These are phyloP conservation scores for Eucalyptus cladocalyx DNA, from an alignment of 345 rosid genomes.

Conservation along the genomic window DNA sequence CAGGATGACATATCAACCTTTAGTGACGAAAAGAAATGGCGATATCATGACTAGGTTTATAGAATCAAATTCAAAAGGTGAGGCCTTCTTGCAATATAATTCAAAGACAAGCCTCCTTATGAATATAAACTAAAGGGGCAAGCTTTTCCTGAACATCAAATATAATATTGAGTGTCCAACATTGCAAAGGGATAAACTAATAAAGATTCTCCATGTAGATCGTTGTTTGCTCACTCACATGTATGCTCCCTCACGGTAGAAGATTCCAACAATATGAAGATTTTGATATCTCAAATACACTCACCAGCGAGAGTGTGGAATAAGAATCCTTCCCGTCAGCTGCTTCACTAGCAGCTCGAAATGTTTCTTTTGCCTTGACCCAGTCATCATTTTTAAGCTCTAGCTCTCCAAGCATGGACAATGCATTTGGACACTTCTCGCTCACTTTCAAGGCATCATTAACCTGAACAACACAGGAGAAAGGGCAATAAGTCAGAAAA, in stretches of 20 bases:
- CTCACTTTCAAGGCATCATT: constrained; percentile 88
- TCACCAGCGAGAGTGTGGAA: constrained; percentile 83
- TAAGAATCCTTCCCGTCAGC: constrained; percentile 96
- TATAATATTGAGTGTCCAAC: not conserved
- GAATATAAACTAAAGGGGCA: not conserved
- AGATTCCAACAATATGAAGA: not conserved
- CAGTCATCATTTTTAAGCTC: constrained; percentile 99
- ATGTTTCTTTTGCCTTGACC: constrained; percentile 99
- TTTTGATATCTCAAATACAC: not conserved
- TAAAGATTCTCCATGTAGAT: not conserved
- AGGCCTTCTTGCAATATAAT: not conserved
- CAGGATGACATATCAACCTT: not conserved
- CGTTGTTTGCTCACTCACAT: not conserved
- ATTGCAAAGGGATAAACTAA: not conserved
- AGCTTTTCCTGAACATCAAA: not conserved
- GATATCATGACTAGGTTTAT: not conserved
- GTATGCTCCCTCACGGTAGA: not conserved
- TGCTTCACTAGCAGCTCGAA: constrained; percentile 92
- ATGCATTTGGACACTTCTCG: constrained; percentile 74
- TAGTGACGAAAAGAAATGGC: not conserved
- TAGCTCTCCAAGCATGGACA: constrained; percentile 93
- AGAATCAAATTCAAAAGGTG: not conserved
- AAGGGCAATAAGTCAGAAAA: not conserved
- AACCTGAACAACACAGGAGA: constrained; percentile 27
- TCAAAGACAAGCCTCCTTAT: not conserved